Base-by-base conservation (phyloP, 345 rosid genomes). In the Sisymbrium altissimum region DNA sequence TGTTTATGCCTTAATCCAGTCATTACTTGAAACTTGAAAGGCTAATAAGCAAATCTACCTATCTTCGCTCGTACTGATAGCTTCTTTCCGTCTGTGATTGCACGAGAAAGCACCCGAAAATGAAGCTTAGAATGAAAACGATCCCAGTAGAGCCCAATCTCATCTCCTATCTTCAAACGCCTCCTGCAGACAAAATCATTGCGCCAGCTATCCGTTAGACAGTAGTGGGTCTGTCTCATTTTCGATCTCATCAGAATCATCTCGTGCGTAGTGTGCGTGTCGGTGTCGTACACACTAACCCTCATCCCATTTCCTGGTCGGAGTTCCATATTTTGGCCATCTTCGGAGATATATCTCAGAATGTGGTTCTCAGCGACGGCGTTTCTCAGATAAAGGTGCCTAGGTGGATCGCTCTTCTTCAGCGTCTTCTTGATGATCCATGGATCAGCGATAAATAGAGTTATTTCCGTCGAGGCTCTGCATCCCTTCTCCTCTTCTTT, bases 121-220 rank as follows among this genome's bases (percentile, higher is more conserved):
- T 7, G 27, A 4, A 68, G 41, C 40, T 4, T 2, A 40, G 23
- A 40, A 4, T 14, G 5, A 25, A 1, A 38, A 52, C n/a, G 39
- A 53, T 29, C 63, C 63, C 63, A 68, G 6, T 0, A 68, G 62
- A 68, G 27, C 6, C 72, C 62, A 40, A 68, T 54, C 38, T 40
- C 43, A 52, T 68, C 62, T 53, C 62, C 63, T 53, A 2, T 4
- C 72, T 40, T 40, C 40, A 69, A 69, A 13, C 7, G 21, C 57
- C 55, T 43, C 44, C 55, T 40, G 41, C 2, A 3, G 64, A 53
- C n/a, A 38, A 66, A 52, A n/a, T 29, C 53, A 0, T 3, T 5
- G 73, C 3, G 12, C 41, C 64, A 68, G 8, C 10, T 4, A 7
- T 21, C 6, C 41, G 2, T 41, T n/a, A 68, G 32, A 55, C 8